These are phyloP conservation scores for Lichtheimia corymbifera DNA, from an alignment of 371 early-diverging fungal species.

Conservation along the genomic window DNA sequence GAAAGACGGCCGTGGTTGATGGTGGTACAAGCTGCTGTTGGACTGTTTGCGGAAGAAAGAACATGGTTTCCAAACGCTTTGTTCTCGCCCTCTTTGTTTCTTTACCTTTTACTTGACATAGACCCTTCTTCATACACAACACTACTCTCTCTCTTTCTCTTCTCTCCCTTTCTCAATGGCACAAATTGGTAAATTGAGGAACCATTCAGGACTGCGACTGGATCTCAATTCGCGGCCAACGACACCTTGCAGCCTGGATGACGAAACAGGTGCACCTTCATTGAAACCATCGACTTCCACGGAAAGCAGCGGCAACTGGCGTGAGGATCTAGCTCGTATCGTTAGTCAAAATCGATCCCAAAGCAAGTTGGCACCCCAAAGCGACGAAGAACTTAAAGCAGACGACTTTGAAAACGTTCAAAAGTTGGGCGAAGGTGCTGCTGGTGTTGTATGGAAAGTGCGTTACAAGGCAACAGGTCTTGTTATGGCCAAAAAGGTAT, in stretches of 20 bases:
- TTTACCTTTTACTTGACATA: not conserved
- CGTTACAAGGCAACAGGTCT: conserved; percentile 70
- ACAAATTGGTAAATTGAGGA: conserved; percentile 30
- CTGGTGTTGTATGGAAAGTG: conserved; percentile 91
- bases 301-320: conserved; percentile 23
- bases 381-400: conserved; percentile 42
- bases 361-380: conserved; percentile 15
- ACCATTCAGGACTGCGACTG: conserved; percentile 32
- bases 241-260: conserved; percentile 22
- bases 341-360: conserved; percentile 29
- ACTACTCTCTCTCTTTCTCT: conserved; percentile 30
- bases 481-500: conserved; percentile 92
- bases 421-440: conserved; percentile 91
- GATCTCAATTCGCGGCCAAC: conserved; percentile 28
- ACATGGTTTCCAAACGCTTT: not conserved
- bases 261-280: conserved; percentile 13
- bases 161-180: conserved; percentile 23
- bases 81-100: conserved; percentile 1
- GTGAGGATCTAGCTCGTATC: conserved; percentile 36
- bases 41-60: not conserved
- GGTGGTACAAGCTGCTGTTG: conserved; percentile 4
- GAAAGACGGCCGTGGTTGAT: too few species aligned
- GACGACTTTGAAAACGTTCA: conserved; percentile 62
- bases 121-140: not conserved
- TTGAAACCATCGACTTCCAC: conserved; percentile 19